Conservation (phyloP, 257 asterid genomes). For the Gynochthodes officinalis region DNA sequence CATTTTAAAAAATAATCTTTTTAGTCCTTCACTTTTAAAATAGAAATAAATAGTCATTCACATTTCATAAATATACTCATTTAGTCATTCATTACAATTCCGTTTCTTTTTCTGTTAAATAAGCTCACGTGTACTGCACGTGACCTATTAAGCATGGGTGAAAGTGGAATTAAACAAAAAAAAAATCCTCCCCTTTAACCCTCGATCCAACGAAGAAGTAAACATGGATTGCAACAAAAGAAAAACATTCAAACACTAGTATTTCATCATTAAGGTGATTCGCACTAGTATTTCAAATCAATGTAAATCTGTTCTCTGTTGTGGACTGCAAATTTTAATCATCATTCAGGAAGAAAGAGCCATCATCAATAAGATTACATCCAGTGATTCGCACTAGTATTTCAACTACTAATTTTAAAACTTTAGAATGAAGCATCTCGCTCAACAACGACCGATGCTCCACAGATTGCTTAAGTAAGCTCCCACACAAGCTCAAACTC, state of each 20-base stretch:
- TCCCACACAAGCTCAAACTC: neutral
- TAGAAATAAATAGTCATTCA: no score
- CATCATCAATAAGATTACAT: neutral
- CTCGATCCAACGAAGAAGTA: no score
- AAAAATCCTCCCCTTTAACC: no score
- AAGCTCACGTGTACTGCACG: no score
- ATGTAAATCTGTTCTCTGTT: neutral
- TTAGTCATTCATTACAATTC: no score
- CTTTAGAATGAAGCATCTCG: neutral
- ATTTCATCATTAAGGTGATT: neutral
- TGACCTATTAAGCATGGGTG: no score
- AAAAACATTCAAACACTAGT: neutral
- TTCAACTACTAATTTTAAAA: neutral
- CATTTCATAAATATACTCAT: no score
- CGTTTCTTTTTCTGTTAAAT: no score
- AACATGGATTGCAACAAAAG: no score
- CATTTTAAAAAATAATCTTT: no score
- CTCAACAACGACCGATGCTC: neutral
- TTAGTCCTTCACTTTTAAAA: no score
- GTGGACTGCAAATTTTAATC: neutral
- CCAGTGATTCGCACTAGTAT: neutral
- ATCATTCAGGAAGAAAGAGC: neutral
- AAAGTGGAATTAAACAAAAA: no score
- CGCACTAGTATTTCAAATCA: neutral
- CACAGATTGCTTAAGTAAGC: neutral